Evolutionary conservation across 331 rosid species (phyloP), one percentile per base, ranked within the genome.

Genomic region (Telfairia occidentalis): DNA sequence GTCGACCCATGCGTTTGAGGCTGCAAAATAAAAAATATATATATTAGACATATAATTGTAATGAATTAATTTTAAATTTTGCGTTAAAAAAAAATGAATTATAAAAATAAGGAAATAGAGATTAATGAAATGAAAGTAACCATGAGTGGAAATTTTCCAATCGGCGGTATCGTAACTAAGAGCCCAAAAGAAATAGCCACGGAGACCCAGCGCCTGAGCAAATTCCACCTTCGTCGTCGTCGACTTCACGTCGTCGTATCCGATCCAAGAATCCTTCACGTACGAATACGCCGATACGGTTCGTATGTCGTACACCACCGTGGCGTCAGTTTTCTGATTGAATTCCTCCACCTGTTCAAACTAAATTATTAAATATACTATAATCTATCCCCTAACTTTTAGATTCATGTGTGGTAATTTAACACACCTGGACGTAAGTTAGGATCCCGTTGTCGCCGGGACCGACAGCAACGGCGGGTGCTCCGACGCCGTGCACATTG

Each of bases 141-240:
- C 97, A 43, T 89, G 87, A 12, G 75, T 74, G 2, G 91, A 81
- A 50, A 91, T 65, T 72, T 81, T 77, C 91, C 87, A 87, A n/a
- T 90, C 74, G 0, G 18, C 48, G 3, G 15, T 55, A 10, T 90
- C 95, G 18, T 23, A 74, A 52, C 85, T 77, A 16, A 87, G 79
- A 50, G 90, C 94, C 97, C 97, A 92, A 78, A 90, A 88, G 90
- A 90, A 92, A 57, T 90, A 92, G 7, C 97, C 96, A 78, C 91
- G 86, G 19, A 89, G 88, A 19, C 82, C 80, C 74, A 88, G 86
- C 10, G 90, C 87, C 32, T 83, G 92, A 70, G 96, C 96, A 80
- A 82, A 88, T 26, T 83, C 88, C 52, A 88, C 16, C 79, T 92
- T 90, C 0, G 83, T 23, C 0, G 83, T 73, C 0, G 81, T 78